Base-by-base conservation (phyloP, 345 rosid species). In the Geranium brycei region DNA sequence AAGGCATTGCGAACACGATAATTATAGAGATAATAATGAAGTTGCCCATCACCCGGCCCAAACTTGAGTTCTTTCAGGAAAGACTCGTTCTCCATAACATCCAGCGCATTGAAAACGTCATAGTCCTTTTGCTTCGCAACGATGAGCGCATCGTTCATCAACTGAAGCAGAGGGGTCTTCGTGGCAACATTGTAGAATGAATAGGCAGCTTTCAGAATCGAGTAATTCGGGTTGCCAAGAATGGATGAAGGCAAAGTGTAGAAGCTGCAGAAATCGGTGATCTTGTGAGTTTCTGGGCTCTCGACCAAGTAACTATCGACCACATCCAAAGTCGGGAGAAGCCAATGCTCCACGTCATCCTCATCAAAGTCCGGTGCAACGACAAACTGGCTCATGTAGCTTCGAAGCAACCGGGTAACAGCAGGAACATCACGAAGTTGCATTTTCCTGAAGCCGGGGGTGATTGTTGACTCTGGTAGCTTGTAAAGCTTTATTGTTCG, bases 241-340 rank as follows among this genome's bases (percentile, higher is more conserved):
- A 92, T 89, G 0, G 96, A 82, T 11, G 95, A 92, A 23, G 98
- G 95, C n/a, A 92, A 89, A 12, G 91, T 84, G 76, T 89, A 89
- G 83, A 89, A 92, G 79, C 96, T 89, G 79, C 98, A 92, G 76
- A 92, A 86, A 62, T 92, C 98, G 0, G 98, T 92, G 35, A 92
- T 77, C 60, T 92, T 88, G 13, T 81, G 96, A 18, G 85, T 86
- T 66, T 86, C 91, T 0, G 96, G 96, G 70, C 88, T 86, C 67
- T 87, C 96, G 6, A 92, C 96, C 71, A 92, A 55, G 80, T 64
- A 92, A 72, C 95, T 89, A 68, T 92, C 93, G 19, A 89, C 82
- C 1, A 92, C 98, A 51, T 80, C 67, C 68, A 83, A 91, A 1
- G 77, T 79, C 17, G 98, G 97, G 64, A 86, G 91, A n/a, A 91